phyloP scores from a whole-genome alignment of 352 stramenopile genomes.

The Phytophthora fragariae region DNA sequence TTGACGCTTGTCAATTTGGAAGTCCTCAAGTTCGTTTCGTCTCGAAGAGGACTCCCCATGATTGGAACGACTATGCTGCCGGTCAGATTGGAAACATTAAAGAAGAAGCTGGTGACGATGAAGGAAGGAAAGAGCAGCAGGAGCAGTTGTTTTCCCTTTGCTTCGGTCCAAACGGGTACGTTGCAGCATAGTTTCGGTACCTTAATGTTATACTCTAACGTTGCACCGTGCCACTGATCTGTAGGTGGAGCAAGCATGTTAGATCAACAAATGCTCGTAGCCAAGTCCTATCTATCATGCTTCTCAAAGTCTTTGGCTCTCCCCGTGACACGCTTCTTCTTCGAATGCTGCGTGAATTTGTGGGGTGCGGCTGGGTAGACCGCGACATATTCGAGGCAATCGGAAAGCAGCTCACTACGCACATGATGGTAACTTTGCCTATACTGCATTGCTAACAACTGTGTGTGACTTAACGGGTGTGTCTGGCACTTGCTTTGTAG shows the following conservation, averaged over 20 bases:
- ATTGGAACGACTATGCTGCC: constrained; percentile 20
- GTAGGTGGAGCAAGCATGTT: constrained; percentile 46
- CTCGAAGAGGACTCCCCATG: not conserved
- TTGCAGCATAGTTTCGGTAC: not conserved
- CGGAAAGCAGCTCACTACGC: constrained; percentile 27
- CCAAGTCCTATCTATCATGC: constrained; percentile 36
- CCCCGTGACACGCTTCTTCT: constrained; percentile 53
- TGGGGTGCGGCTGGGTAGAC: constrained; percentile 43
- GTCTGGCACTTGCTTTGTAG: constrained; percentile 28
- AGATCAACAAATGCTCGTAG: constrained; percentile 12
- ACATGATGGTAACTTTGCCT: constrained; percentile 49
- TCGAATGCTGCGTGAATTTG: constrained; percentile 54
- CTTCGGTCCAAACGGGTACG: constrained; percentile 43
- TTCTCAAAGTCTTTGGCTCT: constrained; percentile 54
- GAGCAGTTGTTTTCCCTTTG: constrained; percentile 42
- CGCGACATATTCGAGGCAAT: constrained; percentile 31
- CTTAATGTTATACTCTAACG: not conserved
- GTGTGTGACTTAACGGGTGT: constrained; percentile 7
- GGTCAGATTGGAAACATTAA: not conserved
- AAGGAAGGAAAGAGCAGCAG: constrained; percentile 26
- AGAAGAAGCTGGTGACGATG: not conserved
- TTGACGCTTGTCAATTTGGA: constrained; percentile 44
- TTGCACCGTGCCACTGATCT: not conserved
- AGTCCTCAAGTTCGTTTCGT: constrained; percentile 4
- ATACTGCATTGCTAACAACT: not conserved